Conservation (phyloP, 2,329 filamentous ascomycete species). For the Alternaria solani region DNA sequence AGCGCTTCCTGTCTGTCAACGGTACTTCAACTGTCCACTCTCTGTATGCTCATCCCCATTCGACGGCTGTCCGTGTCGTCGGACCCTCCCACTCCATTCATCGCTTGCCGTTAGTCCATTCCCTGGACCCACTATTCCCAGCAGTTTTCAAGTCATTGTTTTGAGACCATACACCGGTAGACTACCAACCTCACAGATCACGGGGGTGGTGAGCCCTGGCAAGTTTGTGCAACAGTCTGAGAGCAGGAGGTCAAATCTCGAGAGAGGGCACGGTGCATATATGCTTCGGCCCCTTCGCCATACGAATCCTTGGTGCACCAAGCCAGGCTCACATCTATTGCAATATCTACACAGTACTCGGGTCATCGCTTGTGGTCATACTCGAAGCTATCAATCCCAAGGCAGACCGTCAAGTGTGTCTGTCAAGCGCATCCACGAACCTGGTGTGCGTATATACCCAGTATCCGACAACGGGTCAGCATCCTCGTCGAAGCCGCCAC, state of each 20-base stretch:
- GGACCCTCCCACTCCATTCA: slow-evolving; percentile 30
- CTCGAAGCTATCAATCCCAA: slow-evolving; percentile 15
- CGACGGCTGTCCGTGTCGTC: slow-evolving; percentile 33
- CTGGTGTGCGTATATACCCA: slow-evolving; percentile 39
- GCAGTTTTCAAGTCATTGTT: slow-evolving; percentile 27
- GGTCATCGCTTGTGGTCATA: slow-evolving; percentile 9
- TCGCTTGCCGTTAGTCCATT: slow-evolving; percentile 24
- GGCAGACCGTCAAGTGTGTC: slow-evolving; percentile 26
- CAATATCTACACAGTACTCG: slow-evolving; percentile 6
- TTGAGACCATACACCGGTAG: slow-evolving; percentile 29
- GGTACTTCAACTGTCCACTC: slow-evolving; percentile 45
- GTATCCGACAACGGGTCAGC: slow-evolving; percentile 39
- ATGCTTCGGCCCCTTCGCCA: slow-evolving; percentile 41
- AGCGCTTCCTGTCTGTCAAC: slow-evolving; percentile 39
- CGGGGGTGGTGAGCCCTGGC: slow-evolving; percentile 42
- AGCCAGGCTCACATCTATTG: slow-evolving; percentile 17
- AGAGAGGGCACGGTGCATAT: slow-evolving; percentile 46
- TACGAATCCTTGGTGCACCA: slow-evolving; percentile 16
- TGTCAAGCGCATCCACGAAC: slow-evolving; percentile 34
- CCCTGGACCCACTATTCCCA: slow-evolving; percentile 20
- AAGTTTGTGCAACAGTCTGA: slow-evolving; percentile 42
- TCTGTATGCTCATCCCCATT: slow-evolving; percentile 38
- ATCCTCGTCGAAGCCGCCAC: slow-evolving; percentile 47
- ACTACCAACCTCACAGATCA: slow-evolving; percentile 44
- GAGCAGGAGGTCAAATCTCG: slow-evolving; percentile 37